Percentiles rank a stretch among this genome's conserved stretches.
Conservation (phyloP, 2,329 filamentous ascomycete genomes). For the Colletotrichum melonis region DNA sequence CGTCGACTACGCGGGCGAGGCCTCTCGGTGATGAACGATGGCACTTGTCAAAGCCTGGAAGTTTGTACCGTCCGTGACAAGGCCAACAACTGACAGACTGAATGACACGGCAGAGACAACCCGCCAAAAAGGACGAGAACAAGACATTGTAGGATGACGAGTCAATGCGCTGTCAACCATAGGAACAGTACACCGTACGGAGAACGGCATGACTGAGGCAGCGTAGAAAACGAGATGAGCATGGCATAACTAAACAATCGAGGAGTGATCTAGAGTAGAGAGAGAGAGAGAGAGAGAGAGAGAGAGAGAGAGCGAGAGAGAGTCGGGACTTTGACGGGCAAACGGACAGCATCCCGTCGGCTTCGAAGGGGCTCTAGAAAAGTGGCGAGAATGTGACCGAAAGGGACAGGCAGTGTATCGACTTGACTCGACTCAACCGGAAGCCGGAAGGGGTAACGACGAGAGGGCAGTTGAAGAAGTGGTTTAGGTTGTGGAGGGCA, state of each 20-base stretch:
- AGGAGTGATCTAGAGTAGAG: background rate
- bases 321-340: background rate
- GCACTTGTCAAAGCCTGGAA: background rate
- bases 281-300: background rate
- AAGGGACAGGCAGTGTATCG: slow-evolving; percentile 5
- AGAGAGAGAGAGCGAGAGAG: background rate
- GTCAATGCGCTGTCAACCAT: slow-evolving; percentile 24
- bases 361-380: background rate
- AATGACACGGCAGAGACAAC: slow-evolving; percentile 15
- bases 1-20: background rate
- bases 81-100: slow-evolving; percentile 5
- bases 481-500: background rate
- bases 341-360: background rate
- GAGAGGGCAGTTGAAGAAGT: background rate
- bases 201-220: background rate
- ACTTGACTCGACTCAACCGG: slow-evolving; percentile 1
- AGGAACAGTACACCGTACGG: background rate
- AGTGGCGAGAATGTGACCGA: background rate
- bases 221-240: background rate
- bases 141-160: slow-evolving; percentile 29
- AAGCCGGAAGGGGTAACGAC: slow-evolving; percentile 7
- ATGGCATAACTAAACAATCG: background rate
- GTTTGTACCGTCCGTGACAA: slow-evolving; percentile 11
- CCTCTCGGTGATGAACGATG: slow-evolving; percentile 20
- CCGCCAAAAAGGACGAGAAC: slow-evolving; percentile 19